Base-by-base conservation (phyloP, 352 stramenopile genomes). In the Phytophthora pisi region DNA sequence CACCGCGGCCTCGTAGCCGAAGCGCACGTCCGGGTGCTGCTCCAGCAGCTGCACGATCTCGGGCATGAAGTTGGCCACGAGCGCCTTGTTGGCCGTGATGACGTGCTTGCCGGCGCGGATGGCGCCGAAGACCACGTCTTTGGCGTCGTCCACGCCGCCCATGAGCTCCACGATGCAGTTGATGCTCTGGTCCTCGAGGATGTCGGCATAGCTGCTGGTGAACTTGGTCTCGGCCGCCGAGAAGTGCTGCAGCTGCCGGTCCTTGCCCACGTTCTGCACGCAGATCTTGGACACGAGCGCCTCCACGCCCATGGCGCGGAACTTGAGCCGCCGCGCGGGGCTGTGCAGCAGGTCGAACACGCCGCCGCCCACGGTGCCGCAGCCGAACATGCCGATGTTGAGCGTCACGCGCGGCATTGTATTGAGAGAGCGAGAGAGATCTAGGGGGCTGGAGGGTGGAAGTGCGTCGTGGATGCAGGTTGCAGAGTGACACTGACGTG, bases 131-230 rank as follows among this genome's bases (percentile, higher is more conserved):
- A 99, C 93, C 20, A 98, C 92, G 55, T 95, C 83, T 73, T 98
- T 98, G 38, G 96, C 95, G 51, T 97, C 81, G n/a, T 92, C 96
- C 28, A 97, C 86, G 57, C 97, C 96, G 59, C 96, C 97, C 88
- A 98, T 99, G 65, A 98, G 90, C 79, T 99, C 96, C 30, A 99
- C 88, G 18, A 99, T 81, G 69, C 96, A 97, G 77, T 99, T 98
- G 67, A 99, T 98, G 40, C 57, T 84, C 45, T 79, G 50, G 81
- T 99, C 96, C 30, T 97, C 74, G 9, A 99, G 67, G 62, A 98
- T 98, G 60, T 95, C 86, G 51, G 72, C 66, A 74, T 91, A 92
- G 61, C 56, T 89, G 49, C 72, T 80, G 15, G 84, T 95, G 68
- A 95, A 84, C 36, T 71, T 77, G 2, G 72, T 84, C 45, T 79